These are phyloP conservation scores for Arthrocladium fulminans DNA, from an alignment of 2,329 filamentous ascomycete genomes.

Conservation along the genomic window DNA sequence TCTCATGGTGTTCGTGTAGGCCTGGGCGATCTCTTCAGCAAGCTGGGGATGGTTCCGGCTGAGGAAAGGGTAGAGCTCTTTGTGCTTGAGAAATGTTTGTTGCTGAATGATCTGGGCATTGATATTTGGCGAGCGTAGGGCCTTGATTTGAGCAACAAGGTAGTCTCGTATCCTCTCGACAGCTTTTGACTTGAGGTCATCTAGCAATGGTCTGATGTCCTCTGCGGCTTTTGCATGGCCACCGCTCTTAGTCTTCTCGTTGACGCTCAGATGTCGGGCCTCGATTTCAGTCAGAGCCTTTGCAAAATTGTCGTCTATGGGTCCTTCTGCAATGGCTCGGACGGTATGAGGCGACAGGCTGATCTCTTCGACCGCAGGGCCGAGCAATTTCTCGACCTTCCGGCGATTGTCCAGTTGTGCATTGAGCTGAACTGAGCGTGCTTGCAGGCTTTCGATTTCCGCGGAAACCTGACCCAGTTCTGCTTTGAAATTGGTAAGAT, in stretches of 20 bases:
- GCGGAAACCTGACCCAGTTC: slow-evolving; percentile 87
- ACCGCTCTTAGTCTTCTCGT: slow-evolving; percentile 54
- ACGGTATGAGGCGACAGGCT: slow-evolving; percentile 79
- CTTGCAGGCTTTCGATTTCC: slow-evolving; percentile 89
- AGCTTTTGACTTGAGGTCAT: slow-evolving; percentile 71
- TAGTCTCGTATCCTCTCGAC: slow-evolving; percentile 90
- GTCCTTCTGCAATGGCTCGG: slow-evolving; percentile 74
- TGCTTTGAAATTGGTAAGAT: slow-evolving; percentile 84
- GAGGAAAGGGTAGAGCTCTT: slow-evolving; percentile 78
- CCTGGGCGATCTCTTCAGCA: slow-evolving; percentile 79
- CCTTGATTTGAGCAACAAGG: slow-evolving; percentile 88
- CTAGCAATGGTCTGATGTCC: slow-evolving; percentile 75
- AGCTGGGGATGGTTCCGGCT: slow-evolving; percentile 72
- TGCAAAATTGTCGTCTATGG: slow-evolving; percentile 83
- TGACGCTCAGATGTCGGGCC: slow-evolving; percentile 62
- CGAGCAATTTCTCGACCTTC: slow-evolving; percentile 77
- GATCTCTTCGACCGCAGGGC: slow-evolving; percentile 83
- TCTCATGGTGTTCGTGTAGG: slow-evolving; percentile 96
- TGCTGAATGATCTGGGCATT: slow-evolving; percentile 97
- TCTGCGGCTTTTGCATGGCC: slow-evolving; percentile 64
- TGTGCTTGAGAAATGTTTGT: slow-evolving; percentile 79
- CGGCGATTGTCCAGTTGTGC: slow-evolving; percentile 80
- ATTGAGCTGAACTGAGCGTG: slow-evolving; percentile 73
- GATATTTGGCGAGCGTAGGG: slow-evolving; percentile 85
- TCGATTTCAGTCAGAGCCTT: slow-evolving; percentile 77